Evolutionary conservation across 2,329 filamentous ascomycete genomes (phyloP), one percentile per base, ranked within the genome.

Genomic region (Penicillium sp.): DNA sequence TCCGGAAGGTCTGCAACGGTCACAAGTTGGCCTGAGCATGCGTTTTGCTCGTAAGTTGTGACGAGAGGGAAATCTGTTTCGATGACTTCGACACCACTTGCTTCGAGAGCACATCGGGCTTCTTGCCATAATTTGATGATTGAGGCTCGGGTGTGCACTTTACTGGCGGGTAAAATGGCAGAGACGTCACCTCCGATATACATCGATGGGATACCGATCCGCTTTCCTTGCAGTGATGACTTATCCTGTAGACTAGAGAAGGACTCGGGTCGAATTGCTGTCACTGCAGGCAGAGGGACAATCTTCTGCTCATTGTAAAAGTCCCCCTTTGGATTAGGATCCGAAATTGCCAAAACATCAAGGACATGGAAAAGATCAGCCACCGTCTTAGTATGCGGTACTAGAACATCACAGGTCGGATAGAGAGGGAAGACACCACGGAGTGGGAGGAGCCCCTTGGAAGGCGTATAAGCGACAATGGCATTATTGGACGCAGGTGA

Each of bases 401-500:
- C 80, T 0, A 84, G 68, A 0, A 82, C 79, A 66, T 86, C 83
- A 59, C 82, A 84, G 0, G 80, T 84, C 0, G 81, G 77, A 61
- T 82, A 86, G 1, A 86, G 68, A 3, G 84, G 82, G 78, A 81
- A 84, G 6, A 80, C 69, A 0, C 84, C 84, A 1, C 82, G 74
- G 9, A 79, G 77, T 2, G 82, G 79, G 16, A 86, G 71, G 0
- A 82, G 58, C 0, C 82, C 81, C 39, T 80, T 75, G 0, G 82
- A 85, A 0, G 84, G 82, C 0, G 84, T 82, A 53, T 86, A 86
- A 0, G 78, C 82, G 0, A 85, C 75, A 3, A 86, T 67, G 0
- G 75, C 80, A 63, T 85, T 86, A 59, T 85, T 85, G 0, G 79
- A 82, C 1, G 83, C 83, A 0, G 83, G 84, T 3, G 80, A 80